phyloP scores from a whole-genome alignment of 768 basidiomycete genomes.

The Mycena haematopus region DNA sequence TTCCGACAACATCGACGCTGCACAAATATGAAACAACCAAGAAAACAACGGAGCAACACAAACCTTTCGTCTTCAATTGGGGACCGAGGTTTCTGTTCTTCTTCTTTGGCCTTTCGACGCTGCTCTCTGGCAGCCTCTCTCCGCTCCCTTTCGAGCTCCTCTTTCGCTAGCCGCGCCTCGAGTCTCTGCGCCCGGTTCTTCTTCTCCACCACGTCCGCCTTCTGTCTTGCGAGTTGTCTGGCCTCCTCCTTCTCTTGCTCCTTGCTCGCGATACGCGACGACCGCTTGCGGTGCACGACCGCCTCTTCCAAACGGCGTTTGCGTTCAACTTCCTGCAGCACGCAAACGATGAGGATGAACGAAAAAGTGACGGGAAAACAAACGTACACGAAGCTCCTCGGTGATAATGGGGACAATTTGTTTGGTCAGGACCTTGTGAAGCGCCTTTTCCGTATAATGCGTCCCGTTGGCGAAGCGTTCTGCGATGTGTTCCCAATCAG shows the following conservation, averaged over 20 bases:
- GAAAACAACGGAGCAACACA: constrained; percentile 2
- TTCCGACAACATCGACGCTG: constrained; percentile 24
- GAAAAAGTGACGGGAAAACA: not conserved
- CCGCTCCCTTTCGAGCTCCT: constrained; percentile 58
- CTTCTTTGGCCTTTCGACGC: constrained; percentile 56
- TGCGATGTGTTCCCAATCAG: constrained; percentile 85
- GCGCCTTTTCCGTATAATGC: constrained; percentile 80
- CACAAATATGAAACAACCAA: not conserved
- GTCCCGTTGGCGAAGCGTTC: constrained; percentile 77
- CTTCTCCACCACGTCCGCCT: constrained; percentile 73
- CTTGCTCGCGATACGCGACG: constrained; percentile 83
- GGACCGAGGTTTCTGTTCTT: constrained; percentile 43
- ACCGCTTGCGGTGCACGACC: constrained; percentile 85
- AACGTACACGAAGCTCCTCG: constrained; percentile 66
- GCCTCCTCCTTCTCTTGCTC: constrained; percentile 84
- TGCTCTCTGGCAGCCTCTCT: constrained; percentile 68
- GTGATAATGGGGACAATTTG: constrained; percentile 75
- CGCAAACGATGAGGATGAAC: not conserved
- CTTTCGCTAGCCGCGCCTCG: constrained; percentile 61
- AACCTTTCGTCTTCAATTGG: constrained; percentile 36
- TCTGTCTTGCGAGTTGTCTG: constrained; percentile 60
- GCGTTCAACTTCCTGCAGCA: constrained; percentile 62
- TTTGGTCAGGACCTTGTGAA: constrained; percentile 71
- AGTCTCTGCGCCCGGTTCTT: constrained; percentile 65
- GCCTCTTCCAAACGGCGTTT: constrained; percentile 75